Evolutionary conservation across 345 rosid species (phyloP).

Genomic region (Gossypium sturtianum): DNA sequence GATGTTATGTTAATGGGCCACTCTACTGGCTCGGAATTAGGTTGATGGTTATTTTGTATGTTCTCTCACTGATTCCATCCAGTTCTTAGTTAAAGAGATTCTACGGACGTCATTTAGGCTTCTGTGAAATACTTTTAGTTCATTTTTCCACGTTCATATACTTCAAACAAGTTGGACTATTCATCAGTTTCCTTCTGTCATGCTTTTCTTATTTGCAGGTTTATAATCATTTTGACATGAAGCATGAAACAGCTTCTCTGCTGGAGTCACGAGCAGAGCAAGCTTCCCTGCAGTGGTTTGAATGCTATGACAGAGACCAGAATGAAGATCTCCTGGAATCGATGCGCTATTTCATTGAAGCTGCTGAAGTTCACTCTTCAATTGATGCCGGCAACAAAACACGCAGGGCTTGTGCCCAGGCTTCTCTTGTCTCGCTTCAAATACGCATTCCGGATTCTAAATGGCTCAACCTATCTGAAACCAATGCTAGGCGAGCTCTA

Average conservation of each 20-base stretch:
- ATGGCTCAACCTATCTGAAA: conserved; percentile 81
- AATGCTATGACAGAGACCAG: conserved; percentile 70
- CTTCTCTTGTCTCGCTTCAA: conserved; percentile 89
- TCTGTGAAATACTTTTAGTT: neutral
- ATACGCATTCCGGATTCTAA: conserved; percentile 92
- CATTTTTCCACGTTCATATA: neutral
- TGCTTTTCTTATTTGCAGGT: conserved; percentile 47
- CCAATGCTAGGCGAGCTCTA: conserved; percentile 78
- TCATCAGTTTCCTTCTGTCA: neutral
- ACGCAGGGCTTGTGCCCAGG: conserved; percentile 74
- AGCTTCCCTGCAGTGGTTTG: conserved; percentile 75
- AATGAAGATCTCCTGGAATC: conserved; percentile 92
- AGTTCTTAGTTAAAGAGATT: neutral
- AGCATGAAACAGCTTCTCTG: conserved; percentile 87
- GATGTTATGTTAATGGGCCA: neutral
- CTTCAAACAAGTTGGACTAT: neutral
- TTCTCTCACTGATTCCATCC: neutral
- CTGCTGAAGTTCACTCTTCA: conserved; percentile 89
- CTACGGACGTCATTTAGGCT: neutral
- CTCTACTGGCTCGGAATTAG: neutral
- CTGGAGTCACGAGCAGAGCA: conserved; percentile 77
- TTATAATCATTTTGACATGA: conserved; percentile 93
- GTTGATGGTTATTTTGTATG: neutral
- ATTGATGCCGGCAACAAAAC: conserved; percentile 97
- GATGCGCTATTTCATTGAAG: conserved; percentile 90